These are phyloP conservation scores for Cryptosporidium viatorum DNA, from an alignment of 169 alveolate species.

Conservation along the genomic window DNA sequence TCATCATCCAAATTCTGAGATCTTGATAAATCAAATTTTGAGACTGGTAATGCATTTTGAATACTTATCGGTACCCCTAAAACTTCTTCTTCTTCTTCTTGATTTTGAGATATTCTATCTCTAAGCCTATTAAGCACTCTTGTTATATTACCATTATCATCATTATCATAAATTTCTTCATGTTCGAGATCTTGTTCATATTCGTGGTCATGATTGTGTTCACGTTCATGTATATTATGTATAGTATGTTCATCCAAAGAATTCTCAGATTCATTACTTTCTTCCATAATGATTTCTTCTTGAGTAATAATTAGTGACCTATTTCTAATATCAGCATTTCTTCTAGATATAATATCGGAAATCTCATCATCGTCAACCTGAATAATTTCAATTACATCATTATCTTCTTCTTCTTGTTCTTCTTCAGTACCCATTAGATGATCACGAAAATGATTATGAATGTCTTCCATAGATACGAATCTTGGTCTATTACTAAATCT, in stretches of 20 bases:
- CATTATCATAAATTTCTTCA: neutral
- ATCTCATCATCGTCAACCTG: constrained; percentile 34
- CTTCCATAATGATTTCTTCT: constrained; percentile 14
- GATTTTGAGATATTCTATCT: neutral
- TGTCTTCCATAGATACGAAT: neutral
- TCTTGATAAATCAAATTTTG: constrained; percentile 24
- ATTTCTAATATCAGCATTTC: constrained; percentile 26
- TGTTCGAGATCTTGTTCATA: neutral
- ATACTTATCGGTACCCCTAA: constrained; percentile 19
- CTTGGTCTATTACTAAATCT: neutral
- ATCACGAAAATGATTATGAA: neutral
- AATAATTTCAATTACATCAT: constrained; percentile 26
- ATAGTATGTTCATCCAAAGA: neutral
- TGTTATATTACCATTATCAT: neutral
- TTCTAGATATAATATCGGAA: constrained; percentile 5
- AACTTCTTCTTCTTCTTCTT: constrained; percentile 15
- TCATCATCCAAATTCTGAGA: constrained; percentile 69
- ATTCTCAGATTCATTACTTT: neutral
- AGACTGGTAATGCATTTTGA: constrained; percentile 47
- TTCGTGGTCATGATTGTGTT: neutral
- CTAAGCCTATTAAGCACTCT: neutral
- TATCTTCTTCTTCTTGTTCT: neutral
- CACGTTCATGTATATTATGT: neutral
- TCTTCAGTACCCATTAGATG: neutral
- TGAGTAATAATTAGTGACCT: constrained; percentile 24